phyloP scores from a whole-genome alignment of 495 filamentous ascomycete genomes.

The Trichoderma orchidacearum region DNA sequence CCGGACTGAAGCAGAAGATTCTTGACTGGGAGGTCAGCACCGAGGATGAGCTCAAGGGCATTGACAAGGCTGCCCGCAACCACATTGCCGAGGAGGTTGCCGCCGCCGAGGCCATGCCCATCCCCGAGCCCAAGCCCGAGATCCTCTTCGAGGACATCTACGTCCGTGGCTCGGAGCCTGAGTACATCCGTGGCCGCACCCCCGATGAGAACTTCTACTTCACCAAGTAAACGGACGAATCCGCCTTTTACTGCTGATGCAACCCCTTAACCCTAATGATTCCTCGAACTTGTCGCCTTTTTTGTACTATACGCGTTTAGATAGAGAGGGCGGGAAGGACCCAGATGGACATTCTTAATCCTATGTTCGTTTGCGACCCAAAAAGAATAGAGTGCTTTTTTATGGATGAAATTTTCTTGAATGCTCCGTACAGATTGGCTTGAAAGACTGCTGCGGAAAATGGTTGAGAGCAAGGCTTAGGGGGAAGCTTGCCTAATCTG shows the following conservation, averaged over 20 bases:
- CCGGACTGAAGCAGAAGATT: constrained; percentile 94
- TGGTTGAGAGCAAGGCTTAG: background rate
- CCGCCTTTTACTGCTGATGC: background rate
- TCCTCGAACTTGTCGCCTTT: background rate
- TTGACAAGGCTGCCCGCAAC: constrained; percentile 83
- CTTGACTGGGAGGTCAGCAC: constrained; percentile 84
- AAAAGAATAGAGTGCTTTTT: background rate
- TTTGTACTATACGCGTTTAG: background rate
- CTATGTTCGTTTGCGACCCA: background rate
- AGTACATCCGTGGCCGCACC: constrained; percentile 78
- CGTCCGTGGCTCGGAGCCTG: constrained; percentile 78
- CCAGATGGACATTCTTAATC: background rate
- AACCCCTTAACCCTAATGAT: background rate
- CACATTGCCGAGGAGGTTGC: constrained; percentile 83
- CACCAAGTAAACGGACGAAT: constrained; percentile 7
- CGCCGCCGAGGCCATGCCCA: constrained; percentile 71
- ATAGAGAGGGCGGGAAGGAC: background rate
- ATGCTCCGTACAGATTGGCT: background rate
- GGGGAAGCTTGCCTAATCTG: background rate
- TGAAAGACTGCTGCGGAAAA: background rate
- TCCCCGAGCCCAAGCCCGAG: constrained; percentile 60
- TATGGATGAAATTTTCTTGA: background rate
- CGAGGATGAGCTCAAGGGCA: constrained; percentile 92
- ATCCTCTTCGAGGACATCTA: constrained; percentile 97
- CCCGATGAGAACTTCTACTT: constrained; percentile 92